Evolutionary conservation across 768 basidiomycete species (phyloP).

Genomic region (Calocera viscosa): DNA sequence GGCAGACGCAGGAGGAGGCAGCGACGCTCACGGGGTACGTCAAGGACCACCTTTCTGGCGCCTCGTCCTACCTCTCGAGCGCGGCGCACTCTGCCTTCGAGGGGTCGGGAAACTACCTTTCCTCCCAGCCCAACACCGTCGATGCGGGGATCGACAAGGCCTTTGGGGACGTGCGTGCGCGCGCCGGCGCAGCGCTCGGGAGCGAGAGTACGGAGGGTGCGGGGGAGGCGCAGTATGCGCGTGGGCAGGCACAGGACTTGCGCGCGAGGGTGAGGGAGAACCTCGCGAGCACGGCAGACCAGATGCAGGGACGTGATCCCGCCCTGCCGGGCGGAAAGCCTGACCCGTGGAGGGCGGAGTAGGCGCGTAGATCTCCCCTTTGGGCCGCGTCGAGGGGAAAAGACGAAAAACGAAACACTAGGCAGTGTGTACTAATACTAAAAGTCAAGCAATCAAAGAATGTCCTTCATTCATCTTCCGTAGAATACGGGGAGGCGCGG

Average conservation of each 20-base stretch:
- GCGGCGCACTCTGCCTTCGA: background rate
- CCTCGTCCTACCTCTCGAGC: background rate
- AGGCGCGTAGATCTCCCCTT: background rate
- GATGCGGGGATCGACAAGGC: background rate
- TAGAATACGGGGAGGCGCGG: no score
- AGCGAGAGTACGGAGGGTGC: background rate
- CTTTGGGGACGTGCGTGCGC: background rate
- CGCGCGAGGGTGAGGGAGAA: background rate
- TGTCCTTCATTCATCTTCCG: background rate
- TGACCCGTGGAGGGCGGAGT: slow-evolving; percentile 1
- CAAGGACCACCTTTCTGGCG: background rate
- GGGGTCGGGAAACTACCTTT: background rate
- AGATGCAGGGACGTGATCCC: slow-evolving; percentile 2
- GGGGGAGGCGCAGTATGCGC: background rate
- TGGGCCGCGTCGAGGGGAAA: background rate
- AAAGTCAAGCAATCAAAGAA: background rate
- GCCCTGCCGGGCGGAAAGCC: background rate
- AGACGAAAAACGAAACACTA: background rate
- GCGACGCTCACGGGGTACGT: background rate
- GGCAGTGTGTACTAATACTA: background rate
- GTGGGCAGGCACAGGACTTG: background rate
- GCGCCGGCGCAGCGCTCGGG: background rate
- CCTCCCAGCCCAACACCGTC: background rate
- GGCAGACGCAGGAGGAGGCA: background rate
- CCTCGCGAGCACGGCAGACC: background rate